A percentile compares a stretch with the other conserved stretches of the same genome.
These are phyloP conservation scores for Cantharellus cinnabarinus DNA, from an alignment of 768 basidiomycete species.

Conservation along the genomic window DNA sequence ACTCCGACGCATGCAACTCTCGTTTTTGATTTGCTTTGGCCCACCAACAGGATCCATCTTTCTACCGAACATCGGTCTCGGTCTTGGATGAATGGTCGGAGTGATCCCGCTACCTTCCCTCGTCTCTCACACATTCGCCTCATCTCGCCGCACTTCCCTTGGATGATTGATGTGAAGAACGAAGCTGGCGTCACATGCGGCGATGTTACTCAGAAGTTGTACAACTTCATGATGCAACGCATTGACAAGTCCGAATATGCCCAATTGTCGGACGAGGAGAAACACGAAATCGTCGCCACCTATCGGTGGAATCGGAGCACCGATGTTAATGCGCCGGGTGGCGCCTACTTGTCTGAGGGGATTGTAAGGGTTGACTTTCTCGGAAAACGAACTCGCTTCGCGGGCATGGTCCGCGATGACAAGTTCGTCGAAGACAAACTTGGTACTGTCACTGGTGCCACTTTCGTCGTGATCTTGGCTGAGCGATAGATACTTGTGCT, in stretches of 20 bases:
- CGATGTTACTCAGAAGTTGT: conserved; percentile 4
- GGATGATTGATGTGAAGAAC: conserved; percentile 7
- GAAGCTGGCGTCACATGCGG: conserved; percentile 4
- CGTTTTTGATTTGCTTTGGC: conserved; percentile 7
- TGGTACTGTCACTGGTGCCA: background rate
- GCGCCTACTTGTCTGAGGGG: conserved; percentile 2
- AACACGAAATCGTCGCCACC: background rate
- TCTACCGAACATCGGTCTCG: conserved; percentile 6
- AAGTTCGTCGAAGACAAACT: background rate
- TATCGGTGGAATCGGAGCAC: conserved; percentile 9
- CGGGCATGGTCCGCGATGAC: conserved; percentile 6
- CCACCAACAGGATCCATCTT: conserved; percentile 8
- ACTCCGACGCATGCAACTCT: conserved; percentile 3
- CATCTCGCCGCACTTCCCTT: conserved; percentile 4
- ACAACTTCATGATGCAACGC: conserved; percentile 7
- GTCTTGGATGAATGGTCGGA: conserved; percentile 8
- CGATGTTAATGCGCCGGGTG: conserved; percentile 6
- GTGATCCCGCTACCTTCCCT: conserved; percentile 8
- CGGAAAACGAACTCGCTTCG: conserved; percentile 5
- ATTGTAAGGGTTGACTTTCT: conserved; percentile 6
- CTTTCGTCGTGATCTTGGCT: background rate
- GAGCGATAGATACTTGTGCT: background rate
- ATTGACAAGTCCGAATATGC: conserved; percentile 2
- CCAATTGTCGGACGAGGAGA: background rate
- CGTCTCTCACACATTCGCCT: conserved; percentile 6